Base-by-base conservation (phyloP, 1,284 basidiomycete genomes). In the Phellopilus nigrolimitatus region DNA sequence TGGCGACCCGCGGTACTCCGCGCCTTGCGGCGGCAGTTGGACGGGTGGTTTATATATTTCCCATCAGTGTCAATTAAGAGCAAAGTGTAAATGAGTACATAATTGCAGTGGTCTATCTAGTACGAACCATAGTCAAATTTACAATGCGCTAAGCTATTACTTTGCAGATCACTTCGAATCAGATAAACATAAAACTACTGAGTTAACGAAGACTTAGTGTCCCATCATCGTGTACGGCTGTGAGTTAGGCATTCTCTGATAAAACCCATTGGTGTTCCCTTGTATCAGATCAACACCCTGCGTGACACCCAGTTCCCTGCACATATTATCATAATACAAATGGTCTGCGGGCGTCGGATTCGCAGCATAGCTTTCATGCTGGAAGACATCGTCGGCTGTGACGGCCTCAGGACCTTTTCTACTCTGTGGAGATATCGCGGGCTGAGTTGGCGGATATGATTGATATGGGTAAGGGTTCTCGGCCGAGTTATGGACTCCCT, bases 291-390 rank as follows among this genome's bases (percentile, higher is more conserved):
- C 60, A 24, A 37, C 49, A 15, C 54, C 49, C 10, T 46, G 40
- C 17, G 59, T 61, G 49, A 64, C 81, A 15, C 85, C 84, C 19
- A 86, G 71, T 56, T 86, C 83, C 47, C 78, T 66, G 57, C 84
- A 78, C 80, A 88, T 85, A 53, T 77, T 77, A 57, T 76, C 76
- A 74, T 80, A 86, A 64, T 88, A 88, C 43, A 55, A 25, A 36
- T 77, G 69, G 13, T 74, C 74, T 60, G 85, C 82, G 30, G 73
- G 70, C 28, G 72, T 67, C 46, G 74, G 70, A 30, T 69, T 68
- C 15, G 71, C 65, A 27, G 49, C 27, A 40, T 46, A 42, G 28
- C 22, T 37, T 52, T 43, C 40, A 21, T 17, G 49, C 9, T 41
- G 37, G 27, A 43, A 36, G 15, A 39, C 51, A 17, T 53, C 41